These are phyloP conservation scores for Paramecium biaurelia DNA, from an alignment of 73 alveolate species.

Conservation along the genomic window DNA sequence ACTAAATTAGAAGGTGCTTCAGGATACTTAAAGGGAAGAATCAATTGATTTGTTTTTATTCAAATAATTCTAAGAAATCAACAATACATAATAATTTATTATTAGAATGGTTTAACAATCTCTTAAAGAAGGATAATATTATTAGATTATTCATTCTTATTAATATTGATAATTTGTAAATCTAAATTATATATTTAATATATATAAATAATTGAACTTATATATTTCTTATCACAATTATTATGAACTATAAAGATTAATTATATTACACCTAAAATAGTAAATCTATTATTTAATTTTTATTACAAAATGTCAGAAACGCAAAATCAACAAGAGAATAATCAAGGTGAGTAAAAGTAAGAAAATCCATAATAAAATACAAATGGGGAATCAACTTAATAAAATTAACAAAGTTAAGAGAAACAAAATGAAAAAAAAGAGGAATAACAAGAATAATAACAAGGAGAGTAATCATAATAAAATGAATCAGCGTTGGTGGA, in stretches of 20 bases:
- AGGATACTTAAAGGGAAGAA: conserved; percentile 47
- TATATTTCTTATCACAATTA: not conserved
- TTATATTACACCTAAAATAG: not conserved
- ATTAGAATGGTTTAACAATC: not conserved
- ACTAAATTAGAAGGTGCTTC: conserved; percentile 56
- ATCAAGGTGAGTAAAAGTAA: not conserved
- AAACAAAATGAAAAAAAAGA: not conserved
- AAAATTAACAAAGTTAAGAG: not conserved
- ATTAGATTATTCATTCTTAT: not conserved
- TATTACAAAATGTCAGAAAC: not conserved
- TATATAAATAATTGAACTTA: not conserved
- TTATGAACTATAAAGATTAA: not conserved
- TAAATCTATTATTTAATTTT: not conserved
- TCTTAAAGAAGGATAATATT: not conserved
- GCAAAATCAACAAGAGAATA: not conserved
- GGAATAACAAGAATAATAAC: not conserved
- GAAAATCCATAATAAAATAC: not conserved
- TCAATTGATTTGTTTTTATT: not conserved
- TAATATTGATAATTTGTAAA: too few species aligned
- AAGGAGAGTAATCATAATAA: not conserved
- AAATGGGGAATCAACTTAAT: not conserved
- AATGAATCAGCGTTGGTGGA: not conserved
- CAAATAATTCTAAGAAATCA: not conserved
- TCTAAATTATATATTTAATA: not conserved
- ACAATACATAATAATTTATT: not conserved